Conservation (phyloP, 768 basidiomycete species). For the Epithele typhae region DNA sequence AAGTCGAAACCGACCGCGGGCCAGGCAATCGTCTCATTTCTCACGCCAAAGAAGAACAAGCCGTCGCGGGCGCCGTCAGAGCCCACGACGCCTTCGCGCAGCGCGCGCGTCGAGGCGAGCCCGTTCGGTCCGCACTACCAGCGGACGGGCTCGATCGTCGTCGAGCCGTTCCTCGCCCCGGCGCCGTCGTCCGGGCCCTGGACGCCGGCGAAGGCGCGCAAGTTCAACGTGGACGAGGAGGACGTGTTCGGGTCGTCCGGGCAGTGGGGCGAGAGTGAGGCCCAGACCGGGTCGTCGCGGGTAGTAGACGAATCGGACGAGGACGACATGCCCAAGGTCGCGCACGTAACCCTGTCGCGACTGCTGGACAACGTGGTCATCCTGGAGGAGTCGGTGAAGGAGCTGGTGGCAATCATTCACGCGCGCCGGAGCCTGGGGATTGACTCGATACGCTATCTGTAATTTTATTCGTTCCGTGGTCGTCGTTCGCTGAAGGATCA, state of each 20-base stretch:
- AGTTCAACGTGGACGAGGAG: conserved; percentile 61
- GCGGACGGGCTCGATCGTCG: conserved; percentile 61
- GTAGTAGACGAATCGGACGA: conserved; percentile 26
- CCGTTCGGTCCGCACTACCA: conserved; percentile 87
- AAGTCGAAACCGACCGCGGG: conserved; percentile 49
- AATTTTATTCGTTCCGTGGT: too few relatives aligned
- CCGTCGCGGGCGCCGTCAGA: conserved; percentile 34
- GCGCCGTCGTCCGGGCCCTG: conserved; percentile 58
- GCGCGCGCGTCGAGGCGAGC: conserved; percentile 52
- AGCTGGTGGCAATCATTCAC: conserved; percentile 81
- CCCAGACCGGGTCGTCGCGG: conserved; percentile 18
- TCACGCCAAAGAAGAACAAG: conserved; percentile 73
- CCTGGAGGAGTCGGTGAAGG: conserved; percentile 93
- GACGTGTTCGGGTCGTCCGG: conserved; percentile 59
- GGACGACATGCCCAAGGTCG: conserved; percentile 27
- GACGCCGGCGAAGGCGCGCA: conserved; percentile 48
- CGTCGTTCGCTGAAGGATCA: too few relatives aligned
- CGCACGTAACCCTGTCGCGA: conserved; percentile 69
- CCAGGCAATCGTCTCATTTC: conserved; percentile 67
- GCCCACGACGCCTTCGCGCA: conserved; percentile 43
- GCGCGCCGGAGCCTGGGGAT: conserved; percentile 81
- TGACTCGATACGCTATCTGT: conserved; percentile 75
- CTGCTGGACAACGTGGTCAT: conserved; percentile 93
- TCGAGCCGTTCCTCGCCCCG: conserved; percentile 67
- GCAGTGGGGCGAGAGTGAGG: conserved; percentile 39